phyloP scores from a whole-genome alignment of 2,329 filamentous ascomycete species.

The Lachnellula arida region DNA sequence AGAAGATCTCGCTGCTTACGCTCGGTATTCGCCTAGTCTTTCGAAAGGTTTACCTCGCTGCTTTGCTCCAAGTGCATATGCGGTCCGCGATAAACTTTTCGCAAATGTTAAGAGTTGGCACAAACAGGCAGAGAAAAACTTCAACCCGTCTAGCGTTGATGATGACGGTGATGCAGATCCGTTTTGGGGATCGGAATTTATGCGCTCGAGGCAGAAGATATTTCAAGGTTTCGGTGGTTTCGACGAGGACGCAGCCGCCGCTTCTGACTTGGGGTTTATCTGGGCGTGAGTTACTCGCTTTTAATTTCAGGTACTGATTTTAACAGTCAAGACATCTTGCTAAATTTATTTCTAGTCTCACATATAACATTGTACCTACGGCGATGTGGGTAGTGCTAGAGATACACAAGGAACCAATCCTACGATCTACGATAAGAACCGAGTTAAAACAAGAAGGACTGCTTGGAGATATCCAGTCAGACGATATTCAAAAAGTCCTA shows the following conservation, averaged over 20 bases:
- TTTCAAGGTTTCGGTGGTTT: background rate
- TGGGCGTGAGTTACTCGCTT: background rate
- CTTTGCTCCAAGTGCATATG: background rate
- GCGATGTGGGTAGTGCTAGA: too few relatives aligned
- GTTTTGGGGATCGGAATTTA: background rate
- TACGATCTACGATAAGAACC: too few relatives aligned
- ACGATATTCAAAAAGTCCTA: too few relatives aligned
- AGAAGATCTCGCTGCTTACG: background rate
- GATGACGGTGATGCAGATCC: background rate
- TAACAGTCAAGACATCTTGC: too few relatives aligned
- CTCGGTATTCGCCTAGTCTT: background rate
- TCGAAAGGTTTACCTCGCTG: background rate
- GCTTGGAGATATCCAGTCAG: too few relatives aligned
- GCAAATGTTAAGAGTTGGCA: background rate
- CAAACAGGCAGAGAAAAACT: background rate
- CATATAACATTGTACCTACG: too few relatives aligned
- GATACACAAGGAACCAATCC: too few relatives aligned
- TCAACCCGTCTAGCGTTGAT: background rate
- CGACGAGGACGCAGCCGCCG: background rate
- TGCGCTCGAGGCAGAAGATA: background rate
- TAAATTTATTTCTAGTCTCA: too few relatives aligned
- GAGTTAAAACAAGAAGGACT: too few relatives aligned
- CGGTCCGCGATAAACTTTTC: background rate
- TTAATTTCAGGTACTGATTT: too few relatives aligned
- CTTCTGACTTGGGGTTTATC: background rate